Conservation (phyloP, 495 filamentous ascomycete genomes). For the Penicillium alfredii region DNA sequence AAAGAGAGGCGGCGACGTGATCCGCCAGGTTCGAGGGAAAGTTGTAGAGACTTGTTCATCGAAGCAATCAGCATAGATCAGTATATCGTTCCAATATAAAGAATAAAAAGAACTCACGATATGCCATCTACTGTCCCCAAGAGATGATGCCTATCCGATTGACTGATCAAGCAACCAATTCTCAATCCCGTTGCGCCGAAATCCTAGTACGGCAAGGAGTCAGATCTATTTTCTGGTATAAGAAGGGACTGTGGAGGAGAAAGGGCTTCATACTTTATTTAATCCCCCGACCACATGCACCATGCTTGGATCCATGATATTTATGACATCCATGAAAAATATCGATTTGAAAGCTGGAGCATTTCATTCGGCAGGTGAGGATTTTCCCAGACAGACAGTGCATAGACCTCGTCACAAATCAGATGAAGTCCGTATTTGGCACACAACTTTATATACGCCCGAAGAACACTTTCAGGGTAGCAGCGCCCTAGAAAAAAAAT, state of each 20-base stretch:
- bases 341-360: slow-evolving; percentile 34
- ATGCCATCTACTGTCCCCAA: slow-evolving; percentile 11
- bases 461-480: slow-evolving; percentile 34
- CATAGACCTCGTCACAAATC: slow-evolving; percentile 50
- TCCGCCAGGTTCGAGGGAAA: slow-evolving; percentile 15
- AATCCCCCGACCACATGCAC: slow-evolving; percentile 32
- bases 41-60: slow-evolving; percentile 11
- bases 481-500: slow-evolving; percentile 21
- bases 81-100: not conserved
- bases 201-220: slow-evolving; percentile 8
- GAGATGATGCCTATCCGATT: slow-evolving; percentile 4
- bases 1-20: slow-evolving; percentile 2
- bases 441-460: slow-evolving; percentile 29
- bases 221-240: slow-evolving; percentile 4
- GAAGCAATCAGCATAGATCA: not conserved
- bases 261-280: slow-evolving; percentile 32
- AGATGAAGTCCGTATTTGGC: slow-evolving; percentile 38
- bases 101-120: slow-evolving; percentile 7
- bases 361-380: slow-evolving; percentile 9
- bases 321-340: slow-evolving; percentile 28
- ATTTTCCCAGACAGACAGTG: slow-evolving; percentile 34
- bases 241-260: no score
- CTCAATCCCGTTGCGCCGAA: slow-evolving; percentile 12
- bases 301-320: slow-evolving; percentile 31
- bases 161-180: slow-evolving; percentile 13